phyloP scores from a whole-genome alignment of 179 eudicot genomes.

The Corrigiola litoralis region DNA sequence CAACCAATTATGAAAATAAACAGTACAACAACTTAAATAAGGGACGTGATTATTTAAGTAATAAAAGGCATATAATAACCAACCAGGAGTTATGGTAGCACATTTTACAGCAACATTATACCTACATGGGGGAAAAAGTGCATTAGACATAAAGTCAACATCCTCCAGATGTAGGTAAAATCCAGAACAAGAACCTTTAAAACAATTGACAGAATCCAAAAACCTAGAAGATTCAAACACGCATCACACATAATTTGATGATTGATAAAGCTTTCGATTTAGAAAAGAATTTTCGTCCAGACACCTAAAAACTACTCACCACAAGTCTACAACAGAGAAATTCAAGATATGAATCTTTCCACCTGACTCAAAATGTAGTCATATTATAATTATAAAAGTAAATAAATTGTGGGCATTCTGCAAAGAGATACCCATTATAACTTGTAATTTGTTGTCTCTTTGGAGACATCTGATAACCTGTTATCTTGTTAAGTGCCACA shows the following conservation, averaged over 20 bases:
- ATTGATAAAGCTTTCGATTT: not conserved
- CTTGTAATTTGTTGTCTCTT: no score
- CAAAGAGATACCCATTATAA: no score
- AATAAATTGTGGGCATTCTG: no score
- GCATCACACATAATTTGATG: not conserved
- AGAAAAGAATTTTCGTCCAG: not conserved
- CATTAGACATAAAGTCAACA: not conserved
- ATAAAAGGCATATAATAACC: slow-evolving; percentile 23
- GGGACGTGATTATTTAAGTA: no score
- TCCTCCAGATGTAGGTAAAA: not conserved
- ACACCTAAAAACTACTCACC: no score
- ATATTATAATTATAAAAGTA: no score
- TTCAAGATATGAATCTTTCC: no score
- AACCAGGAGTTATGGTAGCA: slow-evolving; percentile 98
- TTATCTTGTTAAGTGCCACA: no score
- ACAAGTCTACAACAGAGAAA: no score
- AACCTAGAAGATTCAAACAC: not conserved
- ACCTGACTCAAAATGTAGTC: no score
- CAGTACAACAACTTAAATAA: not conserved
- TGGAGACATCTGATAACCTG: no score
- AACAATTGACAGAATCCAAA: not conserved
- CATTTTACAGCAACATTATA: slow-evolving; percentile 97
- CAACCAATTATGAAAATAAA: not conserved
- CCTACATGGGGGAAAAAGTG: slow-evolving; percentile 45
- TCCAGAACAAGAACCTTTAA: not conserved